phyloP scores from a whole-genome alignment of 1,139 yeast species.

The Blastobotrys apis region DNA sequence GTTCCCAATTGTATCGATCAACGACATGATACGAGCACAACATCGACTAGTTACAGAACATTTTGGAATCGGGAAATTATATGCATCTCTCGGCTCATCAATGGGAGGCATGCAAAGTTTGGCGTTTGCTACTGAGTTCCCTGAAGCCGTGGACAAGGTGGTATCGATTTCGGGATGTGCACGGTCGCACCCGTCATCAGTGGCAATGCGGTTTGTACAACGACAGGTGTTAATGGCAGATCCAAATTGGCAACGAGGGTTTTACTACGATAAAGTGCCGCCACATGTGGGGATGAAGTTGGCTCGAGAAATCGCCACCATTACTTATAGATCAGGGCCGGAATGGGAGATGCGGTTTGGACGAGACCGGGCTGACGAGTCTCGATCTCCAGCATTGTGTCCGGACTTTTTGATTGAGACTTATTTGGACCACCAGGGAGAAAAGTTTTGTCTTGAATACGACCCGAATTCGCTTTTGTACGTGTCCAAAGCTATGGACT shows the following conservation, averaged over 20 bases:
- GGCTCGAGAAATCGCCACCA: conserved; percentile 90
- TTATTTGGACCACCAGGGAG: conserved; percentile 90
- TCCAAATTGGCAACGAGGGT: conserved; percentile 91
- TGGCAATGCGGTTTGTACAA: conserved; percentile 90
- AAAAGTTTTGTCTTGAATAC: conserved; percentile 84
- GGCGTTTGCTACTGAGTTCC: conserved; percentile 82
- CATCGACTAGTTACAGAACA: conserved; percentile 58
- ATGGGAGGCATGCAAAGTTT: conserved; percentile 98
- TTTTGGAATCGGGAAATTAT: conserved; percentile 58
- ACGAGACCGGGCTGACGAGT: conserved; percentile 78
- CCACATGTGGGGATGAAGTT: conserved; percentile 95
- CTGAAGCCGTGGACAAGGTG: conserved; percentile 66
- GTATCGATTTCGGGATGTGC: conserved; percentile 88
- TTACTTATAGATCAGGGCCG: conserved; percentile 91
- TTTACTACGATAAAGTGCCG: conserved; percentile 71
- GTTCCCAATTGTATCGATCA: conserved; percentile 79
- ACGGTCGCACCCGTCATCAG: conserved; percentile 87
- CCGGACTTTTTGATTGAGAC: conserved; percentile 92
- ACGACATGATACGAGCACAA: conserved; percentile 91
- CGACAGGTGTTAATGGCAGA: conserved; percentile 92
- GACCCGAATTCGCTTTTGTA: conserved; percentile 88
- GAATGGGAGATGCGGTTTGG: conserved; percentile 96
- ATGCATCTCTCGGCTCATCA: conserved; percentile 85
- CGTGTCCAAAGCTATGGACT: conserved; percentile 90
- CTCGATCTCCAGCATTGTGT: conserved; percentile 77